Conservation (phyloP, 768 basidiomycete species). For the Candolleomyces aberdarensis region DNA sequence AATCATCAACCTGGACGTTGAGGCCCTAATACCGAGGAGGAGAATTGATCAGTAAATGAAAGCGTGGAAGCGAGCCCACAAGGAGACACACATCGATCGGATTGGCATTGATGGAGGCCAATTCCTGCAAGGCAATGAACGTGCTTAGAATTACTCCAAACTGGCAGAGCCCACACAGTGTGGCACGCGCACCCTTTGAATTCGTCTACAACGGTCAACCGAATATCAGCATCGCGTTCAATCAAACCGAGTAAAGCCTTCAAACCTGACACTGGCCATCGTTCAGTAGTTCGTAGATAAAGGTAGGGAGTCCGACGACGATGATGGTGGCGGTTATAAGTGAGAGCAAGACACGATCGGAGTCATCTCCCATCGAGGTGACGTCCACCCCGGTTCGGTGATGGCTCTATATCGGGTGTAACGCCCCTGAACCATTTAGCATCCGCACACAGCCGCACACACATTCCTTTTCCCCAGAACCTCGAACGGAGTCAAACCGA, state of each 20-base stretch:
- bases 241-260: not conserved
- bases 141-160: not conserved
- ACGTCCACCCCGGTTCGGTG: not conserved
- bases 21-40: slow-evolving; percentile 48
- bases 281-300: not conserved
- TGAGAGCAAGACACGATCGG: slow-evolving; percentile 9
- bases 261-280: slow-evolving; percentile 1
- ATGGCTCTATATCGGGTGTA: not conserved
- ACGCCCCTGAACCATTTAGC: not conserved
- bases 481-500: not conserved
- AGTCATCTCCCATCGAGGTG: slow-evolving; percentile 4
- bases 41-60: slow-evolving; percentile 5
- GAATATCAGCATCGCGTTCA: not conserved
- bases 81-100: slow-evolving; percentile 56
- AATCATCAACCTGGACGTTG: slow-evolving; percentile 58
- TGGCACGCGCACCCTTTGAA: slow-evolving; percentile 56
- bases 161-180: not conserved
- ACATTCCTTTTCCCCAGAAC: no score
- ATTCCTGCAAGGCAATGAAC: slow-evolving; percentile 46
- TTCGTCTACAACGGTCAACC: slow-evolving; percentile 46
- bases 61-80: slow-evolving; percentile 7
- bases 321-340: slow-evolving; percentile 3
- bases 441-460: not conserved
- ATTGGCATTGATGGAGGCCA: slow-evolving; percentile 54
- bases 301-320: not conserved